A percentile compares a stretch with the other conserved stretches of the same genome.
phyloP scores from a whole-genome alignment of 2,329 filamentous ascomycete genomes.

The Lecanicillium sp. region DNA sequence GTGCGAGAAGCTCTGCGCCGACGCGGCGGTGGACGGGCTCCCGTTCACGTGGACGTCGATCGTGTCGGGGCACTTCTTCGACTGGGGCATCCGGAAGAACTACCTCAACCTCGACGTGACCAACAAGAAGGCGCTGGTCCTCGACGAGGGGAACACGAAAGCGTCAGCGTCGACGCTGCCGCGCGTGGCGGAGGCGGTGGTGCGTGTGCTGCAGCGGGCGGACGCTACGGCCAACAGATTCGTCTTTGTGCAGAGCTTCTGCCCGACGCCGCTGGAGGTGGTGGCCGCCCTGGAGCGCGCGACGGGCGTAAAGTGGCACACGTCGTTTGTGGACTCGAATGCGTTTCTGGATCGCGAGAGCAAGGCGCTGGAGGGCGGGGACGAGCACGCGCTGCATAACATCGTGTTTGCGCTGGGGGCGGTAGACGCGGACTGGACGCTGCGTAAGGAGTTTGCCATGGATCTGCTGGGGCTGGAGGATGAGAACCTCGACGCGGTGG shows the following conservation, averaged over 20 bases:
- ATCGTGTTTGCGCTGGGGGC: slow-evolving; percentile 45
- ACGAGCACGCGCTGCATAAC: slow-evolving; percentile 36
- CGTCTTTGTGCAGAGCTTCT: slow-evolving; percentile 41
- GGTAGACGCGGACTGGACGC: slow-evolving; percentile 43
- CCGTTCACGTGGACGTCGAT: slow-evolving; percentile 46
- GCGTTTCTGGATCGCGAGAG: slow-evolving; percentile 34
- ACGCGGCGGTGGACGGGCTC: slow-evolving; percentile 25
- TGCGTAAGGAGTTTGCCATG: slow-evolving; percentile 40
- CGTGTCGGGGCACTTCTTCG: slow-evolving; percentile 38
- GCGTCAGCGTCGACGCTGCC: slow-evolving; percentile 45
- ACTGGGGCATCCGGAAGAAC: slow-evolving; percentile 42
- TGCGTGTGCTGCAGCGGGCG: slow-evolving; percentile 41
- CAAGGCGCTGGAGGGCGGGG: slow-evolving; percentile 30
- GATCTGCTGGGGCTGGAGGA: slow-evolving; percentile 39
- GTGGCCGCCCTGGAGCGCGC: slow-evolving; percentile 44
- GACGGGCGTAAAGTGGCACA: slow-evolving; percentile 36
- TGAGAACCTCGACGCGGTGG: slow-evolving; percentile 38
- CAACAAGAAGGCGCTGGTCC: slow-evolving; percentile 37
- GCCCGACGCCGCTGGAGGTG: slow-evolving; percentile 41
- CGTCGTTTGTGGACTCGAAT: slow-evolving; percentile 30
- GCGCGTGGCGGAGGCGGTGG: slow-evolving; percentile 43
- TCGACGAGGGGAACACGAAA: slow-evolving; percentile 44
- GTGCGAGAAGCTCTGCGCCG: slow-evolving; percentile 23
- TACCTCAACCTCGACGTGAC: slow-evolving; percentile 38
- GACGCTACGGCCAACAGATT: slow-evolving; percentile 46